A percentile compares a stretch with the other conserved stretches of the same genome.
phyloP scores from a whole-genome alignment of 306 rosid genomes.

The cucumber (Cucumis sativus) region Cucumber_9930_V3 NC_026656.2:19446501-19447000 shows the following conservation, averaged over 20 bases:
- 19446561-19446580: not conserved
- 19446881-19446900: not conserved
- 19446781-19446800: not conserved
- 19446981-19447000: no score
- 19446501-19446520: constrained; percentile 35
- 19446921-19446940: not conserved
- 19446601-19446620: not conserved
- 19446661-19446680: not conserved
- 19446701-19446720: not conserved
- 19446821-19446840: not conserved
- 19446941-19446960: no score
- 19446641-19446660: not conserved
- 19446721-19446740: not conserved
- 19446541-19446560: constrained; percentile 23
- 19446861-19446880: not conserved
- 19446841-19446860: not conserved
- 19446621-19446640: not conserved
- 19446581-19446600: not conserved
- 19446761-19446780: not conserved
- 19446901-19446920: not conserved
- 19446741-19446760: not conserved
- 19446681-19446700: not conserved
- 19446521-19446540: constrained; percentile 20
- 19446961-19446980: no score
- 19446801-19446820: not conserved